These are phyloP conservation scores for Aechmea fasciata DNA, from an alignment of 176 grass and related monocot genomes.

Conservation along the genomic window DNA sequence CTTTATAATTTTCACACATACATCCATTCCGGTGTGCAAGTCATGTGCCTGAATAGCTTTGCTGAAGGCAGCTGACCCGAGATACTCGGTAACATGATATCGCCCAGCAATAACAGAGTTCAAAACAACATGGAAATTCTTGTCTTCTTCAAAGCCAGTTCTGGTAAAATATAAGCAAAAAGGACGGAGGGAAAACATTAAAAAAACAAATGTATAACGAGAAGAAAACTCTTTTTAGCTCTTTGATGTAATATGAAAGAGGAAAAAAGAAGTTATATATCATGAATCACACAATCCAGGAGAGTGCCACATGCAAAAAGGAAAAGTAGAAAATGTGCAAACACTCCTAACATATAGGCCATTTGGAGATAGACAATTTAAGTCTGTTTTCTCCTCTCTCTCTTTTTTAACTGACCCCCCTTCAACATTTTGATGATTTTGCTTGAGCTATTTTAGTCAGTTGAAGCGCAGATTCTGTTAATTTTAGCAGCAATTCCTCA, in stretches of 20 bases:
- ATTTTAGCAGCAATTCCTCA: no score
- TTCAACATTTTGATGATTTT: no score
- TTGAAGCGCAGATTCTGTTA: no score
- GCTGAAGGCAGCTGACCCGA: slow-evolving; percentile 97
- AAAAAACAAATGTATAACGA: slow-evolving; percentile 14
- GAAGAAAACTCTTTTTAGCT: neutral
- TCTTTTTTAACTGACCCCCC: no score
- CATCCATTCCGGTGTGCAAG: slow-evolving; percentile 98
- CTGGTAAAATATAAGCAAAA: slow-evolving; percentile 35
- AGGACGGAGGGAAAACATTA: slow-evolving; percentile 13
- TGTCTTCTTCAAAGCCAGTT: slow-evolving; percentile 99
- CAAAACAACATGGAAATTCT: slow-evolving; percentile 92
- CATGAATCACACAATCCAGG: no score
- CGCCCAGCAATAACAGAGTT: slow-evolving; percentile 94
- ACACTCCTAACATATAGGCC: no score
- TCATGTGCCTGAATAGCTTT: slow-evolving; percentile 99
- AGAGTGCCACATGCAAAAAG: no score
- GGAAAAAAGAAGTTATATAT: neutral
- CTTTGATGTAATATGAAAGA: slow-evolving; percentile 6
- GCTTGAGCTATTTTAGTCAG: no score
- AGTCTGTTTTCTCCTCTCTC: no score
- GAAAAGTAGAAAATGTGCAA: no score
- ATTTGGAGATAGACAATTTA: no score
- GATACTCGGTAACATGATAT: slow-evolving; percentile 96
- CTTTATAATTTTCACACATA: slow-evolving; percentile 99